Percentiles rank a stretch among this genome's conserved stretches.
phyloP scores from a whole-genome alignment of 176 grass and related monocot species.

The Microstegium vimineum region DNA sequence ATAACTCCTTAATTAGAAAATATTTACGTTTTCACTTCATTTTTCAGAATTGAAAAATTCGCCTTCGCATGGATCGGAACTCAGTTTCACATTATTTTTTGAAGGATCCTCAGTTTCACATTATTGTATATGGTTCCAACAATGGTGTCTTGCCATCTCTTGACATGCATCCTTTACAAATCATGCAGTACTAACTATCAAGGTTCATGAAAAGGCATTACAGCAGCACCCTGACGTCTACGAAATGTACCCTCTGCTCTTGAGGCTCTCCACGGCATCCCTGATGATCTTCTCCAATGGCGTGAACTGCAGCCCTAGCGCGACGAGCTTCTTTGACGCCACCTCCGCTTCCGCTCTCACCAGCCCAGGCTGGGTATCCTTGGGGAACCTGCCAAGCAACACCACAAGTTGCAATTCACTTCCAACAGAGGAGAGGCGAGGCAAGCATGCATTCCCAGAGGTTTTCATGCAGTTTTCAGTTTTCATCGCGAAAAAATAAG shows the following conservation, averaged over 20 bases:
- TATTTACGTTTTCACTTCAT: too few species aligned
- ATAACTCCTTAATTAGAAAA: too few species aligned
- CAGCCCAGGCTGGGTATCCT: constrained; percentile 76
- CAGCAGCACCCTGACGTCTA: neutral
- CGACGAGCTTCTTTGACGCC: constrained; percentile 69
- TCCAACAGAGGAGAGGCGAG: neutral
- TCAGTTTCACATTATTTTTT: too few species aligned
- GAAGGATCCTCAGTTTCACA: too few species aligned
- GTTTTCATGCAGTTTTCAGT: neutral
- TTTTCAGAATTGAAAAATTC: too few species aligned
- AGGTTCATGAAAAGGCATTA: too few species aligned
- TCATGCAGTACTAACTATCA: too few species aligned
- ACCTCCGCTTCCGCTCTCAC: constrained; percentile 34
- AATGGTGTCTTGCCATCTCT: too few species aligned
- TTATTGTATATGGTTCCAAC: too few species aligned
- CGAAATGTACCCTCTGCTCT: constrained; percentile 37
- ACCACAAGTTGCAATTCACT: neutral
- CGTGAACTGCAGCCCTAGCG: constrained; percentile 59
- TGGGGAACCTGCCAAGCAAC: constrained; percentile 39
- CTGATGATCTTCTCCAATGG: constrained; percentile 71
- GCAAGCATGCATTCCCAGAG: neutral
- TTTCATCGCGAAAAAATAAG: neutral
- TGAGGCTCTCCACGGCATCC: constrained; percentile 68
- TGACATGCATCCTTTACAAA: too few species aligned
- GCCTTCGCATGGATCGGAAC: too few species aligned